Evolutionary conservation across 139 green algal genomes (phyloP).

Genomic region (Axilococcus clingmanii): DNA sequence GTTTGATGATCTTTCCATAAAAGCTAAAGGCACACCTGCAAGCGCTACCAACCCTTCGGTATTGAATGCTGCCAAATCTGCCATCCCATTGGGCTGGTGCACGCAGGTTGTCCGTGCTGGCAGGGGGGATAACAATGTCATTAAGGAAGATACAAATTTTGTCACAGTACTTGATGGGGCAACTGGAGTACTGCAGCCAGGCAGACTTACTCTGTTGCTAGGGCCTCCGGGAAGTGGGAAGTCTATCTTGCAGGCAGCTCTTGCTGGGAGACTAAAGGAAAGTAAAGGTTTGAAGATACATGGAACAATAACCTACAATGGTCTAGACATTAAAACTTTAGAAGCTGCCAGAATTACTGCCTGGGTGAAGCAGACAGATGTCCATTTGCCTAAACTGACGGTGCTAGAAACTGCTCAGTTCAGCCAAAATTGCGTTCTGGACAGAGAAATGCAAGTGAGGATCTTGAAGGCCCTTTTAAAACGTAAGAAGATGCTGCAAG

Average conservation of each 20-base stretch:
- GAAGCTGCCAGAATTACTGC: conserved; percentile 38
- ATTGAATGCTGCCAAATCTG: too few species aligned
- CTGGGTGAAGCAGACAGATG: conserved; percentile 53
- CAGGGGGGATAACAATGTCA: too few species aligned
- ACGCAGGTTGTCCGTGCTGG: too few species aligned
- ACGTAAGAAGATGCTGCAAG: too few species aligned
- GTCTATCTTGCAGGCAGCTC: conserved; percentile 42
- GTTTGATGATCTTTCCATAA: too few species aligned
- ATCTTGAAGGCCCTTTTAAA: too few species aligned
- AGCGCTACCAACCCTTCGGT: too few species aligned
- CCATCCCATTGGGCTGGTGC: too few species aligned
- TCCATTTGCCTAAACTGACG: conserved; percentile 59
- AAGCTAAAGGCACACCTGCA: too few species aligned
- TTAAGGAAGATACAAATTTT: too few species aligned
- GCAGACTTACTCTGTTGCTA: conserved; percentile 45
- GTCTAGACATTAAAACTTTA: conserved; percentile 39
- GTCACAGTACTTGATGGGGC: conserved; percentile 15
- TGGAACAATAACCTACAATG: conserved; percentile 61
- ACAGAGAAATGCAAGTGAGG: neutral
- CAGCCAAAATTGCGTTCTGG: conserved; percentile 16
- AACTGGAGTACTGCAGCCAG: conserved; percentile 19
- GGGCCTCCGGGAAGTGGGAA: conserved; percentile 55
- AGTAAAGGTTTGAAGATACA: conserved; percentile 9
- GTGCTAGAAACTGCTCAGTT: conserved; percentile 72
- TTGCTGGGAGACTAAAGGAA: conserved; percentile 39